Base-by-base conservation (phyloP, 164 flowering plant genomes). In the Sedum album region DNA sequence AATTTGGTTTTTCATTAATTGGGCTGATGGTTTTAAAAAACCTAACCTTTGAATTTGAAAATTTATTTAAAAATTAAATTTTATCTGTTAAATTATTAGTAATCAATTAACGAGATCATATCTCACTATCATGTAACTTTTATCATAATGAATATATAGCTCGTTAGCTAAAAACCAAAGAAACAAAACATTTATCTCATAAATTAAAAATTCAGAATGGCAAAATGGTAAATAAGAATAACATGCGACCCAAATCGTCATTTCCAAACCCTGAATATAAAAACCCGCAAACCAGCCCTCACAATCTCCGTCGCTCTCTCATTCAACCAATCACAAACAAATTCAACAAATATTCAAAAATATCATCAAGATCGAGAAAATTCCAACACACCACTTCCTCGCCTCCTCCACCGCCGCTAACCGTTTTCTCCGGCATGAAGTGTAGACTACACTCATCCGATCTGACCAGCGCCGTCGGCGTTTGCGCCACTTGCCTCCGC, bases 401-500 rank as follows among this genome's bases (percentile, higher is more conserved):
- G n/a, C 2, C 57, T 51, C 33, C 18, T 30, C 33, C 62, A 28
- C 33, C 31, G 62, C 31, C 33, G 62, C 62, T 2, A 11, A 26
- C 14, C 62, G 2, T 2, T 25, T n/a, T 25, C 55, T 20, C 55
- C 14, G 1, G 15, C 13, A 57, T 57, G 67, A 65, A 65, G 67
- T 65, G 67, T 31, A 36, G 48, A 41, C 25, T 17, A 18, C 73
- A 70, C 61, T 48, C 23, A 6, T 13, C 44, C 60, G 73, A 70
- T 23, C 28, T 0, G 1, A 70, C 31, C 28, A 64, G 73, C 61
- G 23, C 42, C 62, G 62, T 65, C 68, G 73, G 73, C 14, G 73
- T 70, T 18, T 70, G 73, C 49, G 68, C 73, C 31, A 18, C 68
- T 8, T 70, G 73, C 66, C 73, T 70, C 60, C 42, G 42, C 28